Evolutionary conservation across 352 stramenopile genomes (phyloP), one percentile per base, ranked within the genome.

Genomic region (Pythium rishiriense): DNA sequence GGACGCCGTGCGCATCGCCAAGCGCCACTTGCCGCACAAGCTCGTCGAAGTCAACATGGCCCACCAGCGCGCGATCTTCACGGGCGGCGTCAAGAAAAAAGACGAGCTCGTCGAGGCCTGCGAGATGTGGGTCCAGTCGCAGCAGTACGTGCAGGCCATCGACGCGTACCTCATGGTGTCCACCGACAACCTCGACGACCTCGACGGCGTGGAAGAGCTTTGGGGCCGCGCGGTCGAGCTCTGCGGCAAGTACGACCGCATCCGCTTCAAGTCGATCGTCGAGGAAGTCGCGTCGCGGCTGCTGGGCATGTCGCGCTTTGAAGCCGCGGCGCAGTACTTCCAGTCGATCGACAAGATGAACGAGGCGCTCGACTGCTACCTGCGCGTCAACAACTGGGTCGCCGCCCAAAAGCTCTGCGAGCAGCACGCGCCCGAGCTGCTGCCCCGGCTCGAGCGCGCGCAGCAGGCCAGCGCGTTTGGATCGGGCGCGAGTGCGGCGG

Each of bases 21-120:
- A 97, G 76, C 76, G 81, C 17, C 88, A 98, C 64, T 66, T 98
- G 47, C 95, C 94, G 0, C 93, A 98, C 76, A 96, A 97, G 71
- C 76, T 97, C 29, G 79, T 91, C 54, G 90, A 98, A 60, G 90
- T 98, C 28, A 94, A 97, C 62, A 85, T 94, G 73, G 83, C 86
- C 1, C 83, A 91, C 66, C 80, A 95, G 69, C 83, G 85, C 9
- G 81, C 78, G 0, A 86, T 91, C 57, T 94, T 95, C 64, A 91
- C 81, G 0, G 75, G 87, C 9, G 83, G 79, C 6, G 76, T 80
- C 0, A 90, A 92, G 68, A 82, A 73, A 46, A 93, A 95, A 59
- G 78, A 93, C 48, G 85, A 94, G 50, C 70, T 96, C 33, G 75
- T 95, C 46, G 85, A 94, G 26, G 87, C 90, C 4, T 97, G 85